phyloP scores from a whole-genome alignment of 2,329 filamentous ascomycete genomes.

The Coleophoma eucalyptorum region DNA sequence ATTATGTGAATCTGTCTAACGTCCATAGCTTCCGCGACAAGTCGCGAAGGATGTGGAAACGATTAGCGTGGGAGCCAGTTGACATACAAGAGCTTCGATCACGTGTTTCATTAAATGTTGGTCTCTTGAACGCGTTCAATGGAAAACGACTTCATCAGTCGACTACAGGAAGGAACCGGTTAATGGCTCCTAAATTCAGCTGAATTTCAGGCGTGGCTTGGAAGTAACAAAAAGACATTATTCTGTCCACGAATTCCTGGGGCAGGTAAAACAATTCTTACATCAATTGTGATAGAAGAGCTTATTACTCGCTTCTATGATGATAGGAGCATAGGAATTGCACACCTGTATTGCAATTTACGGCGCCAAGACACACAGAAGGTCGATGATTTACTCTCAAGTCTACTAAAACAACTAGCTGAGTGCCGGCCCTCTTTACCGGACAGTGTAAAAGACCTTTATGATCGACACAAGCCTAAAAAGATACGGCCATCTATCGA shows the following conservation, averaged over 20 bases:
- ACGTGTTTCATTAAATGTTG: slow-evolving; percentile 21
- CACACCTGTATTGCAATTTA: too few species aligned
- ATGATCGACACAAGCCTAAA: not conserved
- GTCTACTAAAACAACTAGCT: not conserved
- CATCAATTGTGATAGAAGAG: not conserved
- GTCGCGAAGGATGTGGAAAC: slow-evolving; percentile 20
- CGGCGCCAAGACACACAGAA: not conserved
- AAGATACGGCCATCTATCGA: not conserved
- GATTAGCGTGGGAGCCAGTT: slow-evolving; percentile 18
- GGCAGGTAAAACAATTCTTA: not conserved
- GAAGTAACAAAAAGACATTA: slow-evolving; percentile 9
- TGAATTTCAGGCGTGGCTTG: slow-evolving; percentile 9
- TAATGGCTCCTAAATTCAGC: slow-evolving; percentile 12
- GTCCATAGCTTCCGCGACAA: slow-evolving; percentile 3
- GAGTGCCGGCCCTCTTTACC: not conserved
- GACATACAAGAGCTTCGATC: slow-evolving; percentile 14
- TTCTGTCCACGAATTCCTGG: slow-evolving; percentile 14
- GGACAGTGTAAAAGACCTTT: not conserved
- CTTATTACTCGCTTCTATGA: too few species aligned
- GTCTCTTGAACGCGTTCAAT: slow-evolving; percentile 8
- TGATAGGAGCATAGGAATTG: not conserved
- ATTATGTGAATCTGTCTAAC: slow-evolving; percentile 3
- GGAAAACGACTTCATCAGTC: too few species aligned
- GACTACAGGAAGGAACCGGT: too few species aligned
- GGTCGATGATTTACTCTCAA: not conserved